Conservation (phyloP, 164 flowering plant genomes). For the Nymphaea thermarum region DNA sequence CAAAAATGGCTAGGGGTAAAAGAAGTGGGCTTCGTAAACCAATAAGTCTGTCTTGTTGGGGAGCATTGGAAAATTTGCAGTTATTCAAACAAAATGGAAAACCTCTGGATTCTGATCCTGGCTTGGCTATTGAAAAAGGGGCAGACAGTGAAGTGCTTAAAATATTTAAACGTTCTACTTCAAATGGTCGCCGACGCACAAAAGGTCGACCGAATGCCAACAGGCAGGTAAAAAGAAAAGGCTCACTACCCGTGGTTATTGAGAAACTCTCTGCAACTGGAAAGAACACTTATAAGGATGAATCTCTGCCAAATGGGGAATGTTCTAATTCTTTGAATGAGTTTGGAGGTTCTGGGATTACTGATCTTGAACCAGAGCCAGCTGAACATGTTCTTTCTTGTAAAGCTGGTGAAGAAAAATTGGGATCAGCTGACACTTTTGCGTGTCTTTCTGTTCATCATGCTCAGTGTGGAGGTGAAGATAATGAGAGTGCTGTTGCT, state of each 20-base stretch:
- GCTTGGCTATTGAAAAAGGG: constrained; percentile 11
- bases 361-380: background rate
- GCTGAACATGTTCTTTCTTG: background rate
- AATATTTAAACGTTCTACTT: constrained; percentile 15
- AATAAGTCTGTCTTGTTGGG: constrained; percentile 57
- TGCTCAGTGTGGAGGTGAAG: background rate
- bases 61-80: constrained; percentile 23
- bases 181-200: constrained; percentile 24
- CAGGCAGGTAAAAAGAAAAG: constrained; percentile 11
- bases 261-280: background rate
- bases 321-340: background rate
- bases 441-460: background rate
- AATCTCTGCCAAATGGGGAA: background rate
- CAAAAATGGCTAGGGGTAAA: constrained; percentile 26
- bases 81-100: constrained; percentile 18
- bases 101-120: constrained; percentile 8
- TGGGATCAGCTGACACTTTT: background rate
- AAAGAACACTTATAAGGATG: background rate
- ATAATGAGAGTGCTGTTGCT: background rate
- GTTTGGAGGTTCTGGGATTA: no score
- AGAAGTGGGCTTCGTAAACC: constrained; percentile 45
- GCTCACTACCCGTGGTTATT: constrained; percentile 3
- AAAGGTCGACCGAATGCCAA: constrained; percentile 35
- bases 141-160: constrained; percentile 12
- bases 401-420: background rate